Percentiles rank a stretch among this genome's conserved stretches.
phyloP scores from a whole-genome alignment of 345 rosid species.

The Nephelium lappaceum region DNA sequence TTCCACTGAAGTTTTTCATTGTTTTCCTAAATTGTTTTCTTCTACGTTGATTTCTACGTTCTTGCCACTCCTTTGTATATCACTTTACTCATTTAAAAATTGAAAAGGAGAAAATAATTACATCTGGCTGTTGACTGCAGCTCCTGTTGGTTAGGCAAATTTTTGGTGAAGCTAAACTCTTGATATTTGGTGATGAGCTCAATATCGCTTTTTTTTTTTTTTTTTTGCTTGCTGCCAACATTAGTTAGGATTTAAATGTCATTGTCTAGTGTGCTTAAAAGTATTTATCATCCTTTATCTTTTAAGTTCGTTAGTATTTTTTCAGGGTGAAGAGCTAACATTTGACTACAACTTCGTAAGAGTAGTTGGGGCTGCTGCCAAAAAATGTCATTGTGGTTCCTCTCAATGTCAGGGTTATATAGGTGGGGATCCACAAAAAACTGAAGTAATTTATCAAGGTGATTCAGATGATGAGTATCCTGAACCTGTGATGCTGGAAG shows the following conservation, averaged over 20 bases:
- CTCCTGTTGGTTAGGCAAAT: neutral
- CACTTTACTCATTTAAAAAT: neutral
- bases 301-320: constrained; percentile 23
- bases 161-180: neutral
- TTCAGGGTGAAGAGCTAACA: constrained; percentile 90
- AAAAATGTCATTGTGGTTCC: constrained; percentile 90
- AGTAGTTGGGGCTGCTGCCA: constrained; percentile 98
- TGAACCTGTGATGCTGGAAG: constrained; percentile 87
- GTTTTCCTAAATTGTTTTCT: constrained; percentile 5
- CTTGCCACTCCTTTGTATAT: neutral
- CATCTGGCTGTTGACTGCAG: neutral
- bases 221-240: neutral
- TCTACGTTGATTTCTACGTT: neutral
- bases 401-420: constrained; percentile 90
- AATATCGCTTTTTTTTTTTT: neutral
- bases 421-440: constrained; percentile 85
- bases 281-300: constrained; percentile 15
- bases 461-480: constrained; percentile 98
- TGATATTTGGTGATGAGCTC: neutral
- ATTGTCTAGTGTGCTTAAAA: neutral
- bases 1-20: neutral
- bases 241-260: neutral
- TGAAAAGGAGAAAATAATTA: neutral
- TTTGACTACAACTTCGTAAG: constrained; percentile 99
- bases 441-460: constrained; percentile 83